Evolutionary conservation across 75 land plant genomes (phyloP).

Genomic region (Sequoiadendron giganteum): DNA sequence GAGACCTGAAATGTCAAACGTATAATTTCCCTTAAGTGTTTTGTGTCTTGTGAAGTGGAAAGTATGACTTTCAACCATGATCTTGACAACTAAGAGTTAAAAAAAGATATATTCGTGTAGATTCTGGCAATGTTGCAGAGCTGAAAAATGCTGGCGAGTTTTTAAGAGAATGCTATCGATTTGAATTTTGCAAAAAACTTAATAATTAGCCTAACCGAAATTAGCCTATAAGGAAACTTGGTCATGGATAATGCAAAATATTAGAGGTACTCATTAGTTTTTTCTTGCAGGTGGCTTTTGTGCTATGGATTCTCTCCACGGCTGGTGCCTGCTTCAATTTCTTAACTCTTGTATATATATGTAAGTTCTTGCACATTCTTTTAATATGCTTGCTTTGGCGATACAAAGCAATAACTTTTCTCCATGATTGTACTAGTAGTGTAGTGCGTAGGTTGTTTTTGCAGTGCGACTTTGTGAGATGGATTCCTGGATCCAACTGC

Average conservation of each 20-base stretch:
- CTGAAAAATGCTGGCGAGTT: not conserved
- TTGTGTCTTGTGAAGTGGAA: too few relatives aligned
- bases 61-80: too few relatives aligned
- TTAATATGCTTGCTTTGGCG: not conserved
- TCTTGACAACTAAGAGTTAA: not conserved
- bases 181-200: too few relatives aligned
- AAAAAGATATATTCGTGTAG: not conserved
- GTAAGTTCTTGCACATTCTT: constrained; percentile 4
- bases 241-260: not conserved
- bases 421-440: not conserved
- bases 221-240: not conserved
- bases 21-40: too few relatives aligned
- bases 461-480: too few relatives aligned
- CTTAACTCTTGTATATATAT: constrained; percentile 23
- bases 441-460: too few relatives aligned
- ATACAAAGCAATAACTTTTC: not conserved
- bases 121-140: not conserved
- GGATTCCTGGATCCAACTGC: too few relatives aligned
- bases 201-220: not conserved
- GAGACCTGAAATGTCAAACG: too few relatives aligned
- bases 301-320: constrained; percentile 21
- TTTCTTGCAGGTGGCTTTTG: constrained; percentile 24
- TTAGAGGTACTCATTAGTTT: not conserved
- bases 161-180: not conserved
- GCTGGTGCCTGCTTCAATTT: constrained; percentile 33